Evolutionary conservation across 2,329 filamentous ascomycete species (phyloP).

Genomic region (Macroventuria anomochaeta): DNA sequence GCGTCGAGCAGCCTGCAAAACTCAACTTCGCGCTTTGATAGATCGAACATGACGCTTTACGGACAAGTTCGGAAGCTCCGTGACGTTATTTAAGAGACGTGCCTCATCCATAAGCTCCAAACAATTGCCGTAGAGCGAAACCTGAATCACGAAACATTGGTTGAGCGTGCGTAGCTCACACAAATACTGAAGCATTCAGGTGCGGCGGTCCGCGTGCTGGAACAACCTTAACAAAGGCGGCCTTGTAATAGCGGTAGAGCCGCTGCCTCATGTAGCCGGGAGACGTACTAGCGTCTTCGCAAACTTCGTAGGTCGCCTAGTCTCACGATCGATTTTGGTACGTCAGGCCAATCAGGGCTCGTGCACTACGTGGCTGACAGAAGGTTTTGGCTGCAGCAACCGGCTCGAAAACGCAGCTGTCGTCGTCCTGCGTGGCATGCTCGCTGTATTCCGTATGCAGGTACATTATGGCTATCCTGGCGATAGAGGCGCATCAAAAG

Average conservation of each 20-base stretch:
- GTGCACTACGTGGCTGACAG: neutral
- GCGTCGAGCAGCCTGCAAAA: neutral
- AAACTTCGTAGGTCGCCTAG: neutral
- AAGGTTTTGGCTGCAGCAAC: conserved; percentile 2
- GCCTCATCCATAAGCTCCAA: neutral
- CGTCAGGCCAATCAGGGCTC: neutral
- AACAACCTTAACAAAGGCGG: neutral
- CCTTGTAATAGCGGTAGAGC: conserved; percentile 1
- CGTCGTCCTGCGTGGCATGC: neutral
- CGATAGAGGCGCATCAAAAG: neutral
- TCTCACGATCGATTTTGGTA: neutral
- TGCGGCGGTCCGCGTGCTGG: conserved; percentile 2
- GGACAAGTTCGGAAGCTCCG: neutral
- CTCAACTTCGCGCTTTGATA: neutral
- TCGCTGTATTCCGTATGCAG: neutral
- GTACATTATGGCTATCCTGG: neutral
- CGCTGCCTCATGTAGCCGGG: conserved; percentile 9
- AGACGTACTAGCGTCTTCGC: neutral
- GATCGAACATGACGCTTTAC: neutral
- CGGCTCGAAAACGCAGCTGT: neutral
- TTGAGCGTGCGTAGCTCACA: neutral
- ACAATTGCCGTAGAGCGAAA: conserved; percentile 4
- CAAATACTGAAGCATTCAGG: neutral
- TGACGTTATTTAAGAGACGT: neutral
- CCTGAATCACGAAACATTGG: neutral